These are phyloP conservation scores for Eucalyptus albens DNA, from an alignment of 345 rosid species.

Conservation along the genomic window DNA sequence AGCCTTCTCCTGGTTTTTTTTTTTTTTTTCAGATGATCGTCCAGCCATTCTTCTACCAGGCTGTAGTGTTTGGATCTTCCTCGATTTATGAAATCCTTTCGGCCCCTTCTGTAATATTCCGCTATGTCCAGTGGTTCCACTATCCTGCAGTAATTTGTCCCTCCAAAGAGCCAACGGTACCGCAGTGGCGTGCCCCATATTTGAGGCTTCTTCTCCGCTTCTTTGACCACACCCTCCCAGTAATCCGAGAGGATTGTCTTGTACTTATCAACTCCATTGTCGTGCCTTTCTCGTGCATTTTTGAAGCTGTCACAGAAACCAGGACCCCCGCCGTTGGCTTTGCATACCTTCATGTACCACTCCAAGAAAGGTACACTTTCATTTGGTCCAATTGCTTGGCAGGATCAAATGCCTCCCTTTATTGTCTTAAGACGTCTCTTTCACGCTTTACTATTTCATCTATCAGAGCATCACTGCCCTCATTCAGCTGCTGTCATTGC, in stretches of 20 bases:
- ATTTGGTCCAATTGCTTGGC: constrained; percentile 11
- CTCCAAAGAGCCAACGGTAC: no score
- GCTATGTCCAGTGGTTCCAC: no score
- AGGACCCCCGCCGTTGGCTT: not conserved
- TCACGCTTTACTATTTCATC: not conserved
- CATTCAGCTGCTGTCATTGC: constrained; percentile 9
- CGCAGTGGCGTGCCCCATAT: no score
- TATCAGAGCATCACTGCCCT: not conserved
- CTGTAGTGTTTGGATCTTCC: no score
- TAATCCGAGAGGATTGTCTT: constrained; percentile 9
- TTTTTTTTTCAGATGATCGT: no score
- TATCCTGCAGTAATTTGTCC: no score
- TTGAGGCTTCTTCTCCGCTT: no score
- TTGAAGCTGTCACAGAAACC: constrained; percentile 58
- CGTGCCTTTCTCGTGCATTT: not conserved
- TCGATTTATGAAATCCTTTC: no score
- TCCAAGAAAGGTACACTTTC: constrained; percentile 31
- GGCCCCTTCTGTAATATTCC: no score
- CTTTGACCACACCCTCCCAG: no score
- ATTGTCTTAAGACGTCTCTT: not conserved
- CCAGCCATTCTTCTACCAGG: no score
- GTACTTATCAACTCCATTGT: not conserved
- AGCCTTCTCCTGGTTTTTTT: no score
- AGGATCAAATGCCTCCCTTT: constrained; percentile 3
- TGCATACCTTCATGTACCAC: constrained; percentile 45